Conservation (phyloP, 2,329 filamentous ascomycete genomes). For the Didymella glomerata region DNA sequence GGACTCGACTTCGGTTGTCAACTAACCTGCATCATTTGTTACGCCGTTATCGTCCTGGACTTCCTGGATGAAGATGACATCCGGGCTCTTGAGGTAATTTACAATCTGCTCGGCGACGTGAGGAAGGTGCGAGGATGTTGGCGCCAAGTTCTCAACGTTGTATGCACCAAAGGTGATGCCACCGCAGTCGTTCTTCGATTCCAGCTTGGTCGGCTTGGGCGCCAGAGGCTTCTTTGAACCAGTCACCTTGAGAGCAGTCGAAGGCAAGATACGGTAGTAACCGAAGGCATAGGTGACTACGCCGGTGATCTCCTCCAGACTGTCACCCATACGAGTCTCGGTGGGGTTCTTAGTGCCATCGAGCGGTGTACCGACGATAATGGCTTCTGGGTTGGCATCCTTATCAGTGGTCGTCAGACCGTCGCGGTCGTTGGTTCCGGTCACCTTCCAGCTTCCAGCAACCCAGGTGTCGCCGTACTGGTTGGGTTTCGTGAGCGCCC, state of each 20-base stretch:
- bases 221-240: slow-evolving; percentile 56
- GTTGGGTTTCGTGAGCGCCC: slow-evolving; percentile 68
- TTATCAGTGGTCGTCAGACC: slow-evolving; percentile 68
- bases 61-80: slow-evolving; percentile 74
- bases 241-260: slow-evolving; percentile 63
- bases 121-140: slow-evolving; percentile 64
- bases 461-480: slow-evolving; percentile 75
- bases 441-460: slow-evolving; percentile 69
- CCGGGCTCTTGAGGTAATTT: slow-evolving; percentile 68
- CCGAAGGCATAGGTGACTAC: slow-evolving; percentile 71
- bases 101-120: slow-evolving; percentile 71
- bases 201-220: slow-evolving; percentile 62
- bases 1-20: slow-evolving; percentile 8
- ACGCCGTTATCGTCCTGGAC: slow-evolving; percentile 72
- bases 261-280: slow-evolving; percentile 73
- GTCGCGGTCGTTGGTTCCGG: slow-evolving; percentile 69
- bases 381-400: slow-evolving; percentile 75
- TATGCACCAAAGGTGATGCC: slow-evolving; percentile 72
- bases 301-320: slow-evolving; percentile 72
- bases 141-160: slow-evolving; percentile 74
- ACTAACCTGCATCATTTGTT: slow-evolving; percentile 64
- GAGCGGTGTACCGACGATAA: slow-evolving; percentile 70
- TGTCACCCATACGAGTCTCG: slow-evolving; percentile 70
- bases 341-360: slow-evolving; percentile 69
- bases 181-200: slow-evolving; percentile 64